Base-by-base conservation (phyloP, 176 grass and related monocot species). In the Oryza meyeriana region DNA sequence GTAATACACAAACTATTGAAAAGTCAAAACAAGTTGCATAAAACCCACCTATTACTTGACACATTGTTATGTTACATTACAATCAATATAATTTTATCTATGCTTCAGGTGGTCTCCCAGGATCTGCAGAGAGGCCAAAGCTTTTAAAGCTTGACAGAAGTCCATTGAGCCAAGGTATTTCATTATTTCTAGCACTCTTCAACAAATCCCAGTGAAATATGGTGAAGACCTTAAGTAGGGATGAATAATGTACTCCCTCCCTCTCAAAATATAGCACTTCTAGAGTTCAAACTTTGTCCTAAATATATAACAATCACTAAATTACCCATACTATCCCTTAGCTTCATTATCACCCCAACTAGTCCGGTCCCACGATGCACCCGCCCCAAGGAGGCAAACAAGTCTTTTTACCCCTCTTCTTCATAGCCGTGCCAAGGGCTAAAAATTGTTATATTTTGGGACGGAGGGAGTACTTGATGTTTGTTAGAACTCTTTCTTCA, bases 151-250 rank as follows among this genome's bases (percentile, higher is more conserved):
- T 89, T 59, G 87, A 88, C 75, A 77, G 81, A 79, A 79, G 78
- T 76, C 78, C 87, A 82, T 85, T 74, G 57, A 90, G 89, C 88
- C 77, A 79, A 69, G 71, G 77, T 90, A 77, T 80, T 75, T 72
- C 40, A 66, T 61, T 90, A 57, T 80, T 75, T 77, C 40, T 71
- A 71, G 66, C 39, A 70, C 45, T 7, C 75, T 39, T 70, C 88
- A 90, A 22, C 73, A 88, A 38, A 73, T 36, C 35, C 50, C 79
- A 78, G 58, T 69, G 64, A 74, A 79, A 41, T 69, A 64, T 66
- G 85, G 76, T 17, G 42, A 41, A 13, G 8, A 84, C 79, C 38
- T 61, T 71, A 45, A 41, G 14, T 45, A 12, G 66, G 69, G 50
- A 85, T 75, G 41, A 87, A 65, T 81, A 84, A 83, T 78, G 83